A percentile compares a stretch with the other conserved stretches of the same genome.
phyloP scores from a whole-genome alignment of 805 yeast genomes.

The Barnettozyma wickerhamii region DNA sequence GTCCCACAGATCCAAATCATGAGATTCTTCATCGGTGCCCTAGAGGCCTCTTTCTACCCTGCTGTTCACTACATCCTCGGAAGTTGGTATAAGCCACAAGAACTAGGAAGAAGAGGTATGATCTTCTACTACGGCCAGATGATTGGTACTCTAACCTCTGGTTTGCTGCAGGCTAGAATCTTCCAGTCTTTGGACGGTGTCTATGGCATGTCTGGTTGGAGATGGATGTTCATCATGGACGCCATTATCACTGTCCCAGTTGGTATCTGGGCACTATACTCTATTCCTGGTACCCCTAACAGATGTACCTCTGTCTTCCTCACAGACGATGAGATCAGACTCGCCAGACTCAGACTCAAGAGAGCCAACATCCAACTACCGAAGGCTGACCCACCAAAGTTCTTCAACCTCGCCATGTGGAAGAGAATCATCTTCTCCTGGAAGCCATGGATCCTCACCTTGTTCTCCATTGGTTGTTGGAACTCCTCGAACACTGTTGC shows the following conservation, averaged over 20 bases:
- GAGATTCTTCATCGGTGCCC: constrained; percentile 63
- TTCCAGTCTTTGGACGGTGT: constrained; percentile 37
- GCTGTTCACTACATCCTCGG: constrained; percentile 58
- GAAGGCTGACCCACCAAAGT: constrained; percentile 22
- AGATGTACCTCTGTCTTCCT: constrained; percentile 49
- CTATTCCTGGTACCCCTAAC: constrained; percentile 66
- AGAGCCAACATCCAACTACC: constrained; percentile 31
- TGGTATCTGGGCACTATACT: constrained; percentile 24
- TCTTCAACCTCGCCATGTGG: constrained; percentile 47
- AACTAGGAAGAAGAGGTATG: constrained; percentile 31
- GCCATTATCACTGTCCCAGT: constrained; percentile 45
- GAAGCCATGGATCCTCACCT: constrained; percentile 50
- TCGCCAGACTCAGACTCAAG: constrained; percentile 43
- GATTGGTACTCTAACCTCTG: constrained; percentile 56
- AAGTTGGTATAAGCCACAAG: constrained; percentile 41
- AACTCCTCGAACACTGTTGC: constrained; percentile 45
- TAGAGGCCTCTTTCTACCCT: constrained; percentile 67
- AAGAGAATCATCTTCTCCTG: constrained; percentile 47
- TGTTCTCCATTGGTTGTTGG: constrained; percentile 56
- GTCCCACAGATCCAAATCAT: constrained; percentile 55
- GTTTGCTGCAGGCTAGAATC: constrained; percentile 52
- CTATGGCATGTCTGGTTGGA: constrained; percentile 53
- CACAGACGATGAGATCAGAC: constrained; percentile 52
- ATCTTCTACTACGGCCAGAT: constrained; percentile 56
- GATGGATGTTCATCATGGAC: constrained; percentile 65